Evolutionary conservation across 192 early-diverging fungal genomes (phyloP).

Genomic region (Martensiomyces pterosporus): DNA sequence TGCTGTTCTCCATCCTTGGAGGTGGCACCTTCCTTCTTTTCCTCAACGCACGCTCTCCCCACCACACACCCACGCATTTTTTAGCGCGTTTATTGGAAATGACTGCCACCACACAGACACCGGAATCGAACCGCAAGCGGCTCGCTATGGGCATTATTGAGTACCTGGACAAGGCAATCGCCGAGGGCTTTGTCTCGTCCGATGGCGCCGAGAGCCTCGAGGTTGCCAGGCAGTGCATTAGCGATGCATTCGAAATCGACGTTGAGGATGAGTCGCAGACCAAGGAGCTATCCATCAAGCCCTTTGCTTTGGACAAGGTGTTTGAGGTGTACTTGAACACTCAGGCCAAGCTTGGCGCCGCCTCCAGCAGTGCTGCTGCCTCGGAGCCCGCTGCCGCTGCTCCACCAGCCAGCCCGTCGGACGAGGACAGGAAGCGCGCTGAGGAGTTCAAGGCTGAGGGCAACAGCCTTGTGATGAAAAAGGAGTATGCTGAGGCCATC

Average conservation of each 20-base stretch:
- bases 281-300: conserved; percentile 76
- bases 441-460: conserved; percentile 84
- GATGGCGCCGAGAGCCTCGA: conserved; percentile 50
- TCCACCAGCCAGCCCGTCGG: conserved; percentile 20
- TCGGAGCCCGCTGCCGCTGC: conserved; percentile 1
- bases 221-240: conserved; percentile 92
- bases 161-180: conserved; percentile 46
- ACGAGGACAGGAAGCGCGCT: conserved; percentile 72
- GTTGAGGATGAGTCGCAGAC: conserved; percentile 62
- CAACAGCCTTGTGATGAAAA: conserved; percentile 80
- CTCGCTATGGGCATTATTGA: conserved; percentile 45
- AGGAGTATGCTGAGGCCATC: conserved; percentile 83
- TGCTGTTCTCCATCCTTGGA: background rate
- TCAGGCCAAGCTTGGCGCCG: conserved; percentile 60
- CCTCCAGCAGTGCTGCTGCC: background rate
- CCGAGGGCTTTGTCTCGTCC: conserved; percentile 27
- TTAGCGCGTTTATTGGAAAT: background rate
- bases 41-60: too few species aligned
- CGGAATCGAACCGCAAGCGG: conserved; percentile 27
- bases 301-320: conserved; percentile 73
- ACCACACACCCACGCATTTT: too few species aligned
- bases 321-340: conserved; percentile 90
- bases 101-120: conserved; percentile 6
- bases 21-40: too few species aligned
- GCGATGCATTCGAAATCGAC: conserved; percentile 90